Percentiles rank a stretch among this genome's conserved stretches.
Conservation (phyloP, 495 filamentous ascomycete genomes). For the Talaromyces borbonicus region DNA sequence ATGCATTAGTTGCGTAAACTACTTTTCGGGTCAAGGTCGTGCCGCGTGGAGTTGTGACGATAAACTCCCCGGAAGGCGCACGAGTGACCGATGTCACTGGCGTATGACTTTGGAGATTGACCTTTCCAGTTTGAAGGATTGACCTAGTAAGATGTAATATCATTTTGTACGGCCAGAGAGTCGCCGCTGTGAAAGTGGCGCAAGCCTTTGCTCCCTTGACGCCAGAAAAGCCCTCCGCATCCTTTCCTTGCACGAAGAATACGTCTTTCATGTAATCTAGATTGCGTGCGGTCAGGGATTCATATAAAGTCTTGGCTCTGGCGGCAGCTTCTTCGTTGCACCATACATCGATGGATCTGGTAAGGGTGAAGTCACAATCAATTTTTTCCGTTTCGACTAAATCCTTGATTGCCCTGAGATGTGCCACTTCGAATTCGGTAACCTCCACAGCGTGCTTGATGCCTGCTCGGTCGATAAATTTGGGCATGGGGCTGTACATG, state of each 20-base stretch:
- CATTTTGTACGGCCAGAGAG: slow-evolving; percentile 56
- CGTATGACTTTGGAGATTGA: slow-evolving; percentile 56
- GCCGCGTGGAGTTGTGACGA: slow-evolving; percentile 44
- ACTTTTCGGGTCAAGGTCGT: slow-evolving; percentile 43
- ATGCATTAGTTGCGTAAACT: slow-evolving; percentile 65
- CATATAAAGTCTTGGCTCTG: slow-evolving; percentile 21
- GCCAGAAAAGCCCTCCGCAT: slow-evolving; percentile 22
- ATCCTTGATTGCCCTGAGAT: slow-evolving; percentile 22
- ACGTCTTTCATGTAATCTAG: slow-evolving; percentile 26
- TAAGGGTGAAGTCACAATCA: slow-evolving; percentile 30
- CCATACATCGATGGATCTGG: slow-evolving; percentile 28
- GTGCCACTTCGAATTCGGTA: slow-evolving; percentile 21
- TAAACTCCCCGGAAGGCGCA: slow-evolving; percentile 25
- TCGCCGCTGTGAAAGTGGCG: slow-evolving; percentile 40
- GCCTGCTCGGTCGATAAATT: slow-evolving; percentile 20
- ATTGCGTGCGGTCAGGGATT: slow-evolving; percentile 13
- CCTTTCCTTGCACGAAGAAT: slow-evolving; percentile 17
- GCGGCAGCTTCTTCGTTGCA: slow-evolving; percentile 20
- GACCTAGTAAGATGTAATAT: slow-evolving; percentile 47
- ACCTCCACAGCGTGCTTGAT: slow-evolving; percentile 16
- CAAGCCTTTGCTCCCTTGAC: slow-evolving; percentile 25
- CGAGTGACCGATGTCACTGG: slow-evolving; percentile 33
- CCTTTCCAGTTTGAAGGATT: slow-evolving; percentile 34
- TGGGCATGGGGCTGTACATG: slow-evolving; percentile 20
- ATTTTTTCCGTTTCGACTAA: slow-evolving; percentile 26